Evolutionary conservation across 1,284 basidiomycete genomes (phyloP), one percentile per base, ranked within the genome.

Genomic region (Naganishia sp.): DNA sequence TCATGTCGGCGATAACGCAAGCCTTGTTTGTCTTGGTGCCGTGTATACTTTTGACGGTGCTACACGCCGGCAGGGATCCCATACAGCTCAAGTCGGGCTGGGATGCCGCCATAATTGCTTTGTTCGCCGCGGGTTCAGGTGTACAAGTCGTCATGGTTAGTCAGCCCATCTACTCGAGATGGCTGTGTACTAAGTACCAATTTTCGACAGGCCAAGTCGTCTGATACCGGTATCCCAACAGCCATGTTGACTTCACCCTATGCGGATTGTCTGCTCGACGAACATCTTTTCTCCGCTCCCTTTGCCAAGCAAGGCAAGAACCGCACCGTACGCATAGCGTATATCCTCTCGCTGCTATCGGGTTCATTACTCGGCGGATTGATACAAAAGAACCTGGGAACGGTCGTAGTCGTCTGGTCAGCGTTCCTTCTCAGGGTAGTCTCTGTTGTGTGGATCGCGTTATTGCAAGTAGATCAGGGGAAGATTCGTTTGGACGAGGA

Each of bases 231-330:
- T 17, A 61, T 61, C 45, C 58, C 58, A 1, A 51, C 58, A 17
- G 58, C 58, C 32, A 61, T 61, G 58, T 51, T 61, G 39, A 61
- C 58, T 1, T 61, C 58, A 6, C 58, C 58, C 18, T 61, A 61
- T 23, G 58, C 58, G 32, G 58, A 61, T 50, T 61, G 58, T 51
- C 49, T 61, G n/a, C 58, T 61, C 47, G 58, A 61, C 23, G 47
- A 61, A 42, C 58, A 61, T 28, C 58, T 61, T 7, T 61, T 61
- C 32, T 46, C 58, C 18, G 21, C 47, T 21, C 47, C 49, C 11
- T 17, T 51, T 9, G 49, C 58, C 3, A 61, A 51, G 25, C 23
- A 51, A 18, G 58, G 58, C 10, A 61, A 61, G 50, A 41, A 42
- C 28, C 47, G 58, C 15, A 25, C 58, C 3, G 45, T 61, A 18